Percentiles rank a stretch among this genome's conserved stretches.
These are phyloP conservation scores for Curvularia sp. DNA, from an alignment of 2,329 filamentous ascomycete species.

Conservation along the genomic window DNA sequence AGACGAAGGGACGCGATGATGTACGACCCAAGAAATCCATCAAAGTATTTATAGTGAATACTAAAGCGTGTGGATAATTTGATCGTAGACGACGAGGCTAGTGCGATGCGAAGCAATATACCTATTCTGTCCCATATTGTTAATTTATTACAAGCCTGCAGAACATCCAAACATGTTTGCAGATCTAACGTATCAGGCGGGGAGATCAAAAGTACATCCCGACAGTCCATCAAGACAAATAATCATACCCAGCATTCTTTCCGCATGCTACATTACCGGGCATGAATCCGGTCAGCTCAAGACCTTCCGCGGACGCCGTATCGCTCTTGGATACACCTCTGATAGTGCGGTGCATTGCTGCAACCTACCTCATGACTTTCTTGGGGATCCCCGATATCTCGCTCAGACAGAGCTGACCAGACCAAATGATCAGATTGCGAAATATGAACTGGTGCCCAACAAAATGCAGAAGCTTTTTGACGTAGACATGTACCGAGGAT, in stretches of 20 bases:
- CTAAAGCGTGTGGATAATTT: not conserved
- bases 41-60: not conserved
- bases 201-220: too few species aligned
- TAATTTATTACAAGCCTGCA: conserved; percentile 17
- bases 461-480: not conserved
- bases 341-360: not conserved
- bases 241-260: too few species aligned
- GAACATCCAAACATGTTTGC: conserved; percentile 6
- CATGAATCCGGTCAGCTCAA: not conserved
- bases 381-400: not conserved
- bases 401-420: not conserved
- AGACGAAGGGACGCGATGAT: not conserved
- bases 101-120: conserved; percentile 31
- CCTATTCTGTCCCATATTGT: conserved; percentile 27
- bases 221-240: too few species aligned
- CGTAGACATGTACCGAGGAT: not conserved
- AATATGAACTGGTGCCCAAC: not conserved
- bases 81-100: conserved; percentile 8
- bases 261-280: too few species aligned
- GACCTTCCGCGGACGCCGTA: not conserved
- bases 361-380: not conserved
- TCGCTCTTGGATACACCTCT: not conserved
- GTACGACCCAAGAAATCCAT: not conserved
- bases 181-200: conserved; percentile 8
- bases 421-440: not conserved